Evolutionary conservation across 2,329 filamentous ascomycete species (phyloP), one percentile per base, ranked within the genome.

Genomic region (Verticillium longisporum): DNA sequence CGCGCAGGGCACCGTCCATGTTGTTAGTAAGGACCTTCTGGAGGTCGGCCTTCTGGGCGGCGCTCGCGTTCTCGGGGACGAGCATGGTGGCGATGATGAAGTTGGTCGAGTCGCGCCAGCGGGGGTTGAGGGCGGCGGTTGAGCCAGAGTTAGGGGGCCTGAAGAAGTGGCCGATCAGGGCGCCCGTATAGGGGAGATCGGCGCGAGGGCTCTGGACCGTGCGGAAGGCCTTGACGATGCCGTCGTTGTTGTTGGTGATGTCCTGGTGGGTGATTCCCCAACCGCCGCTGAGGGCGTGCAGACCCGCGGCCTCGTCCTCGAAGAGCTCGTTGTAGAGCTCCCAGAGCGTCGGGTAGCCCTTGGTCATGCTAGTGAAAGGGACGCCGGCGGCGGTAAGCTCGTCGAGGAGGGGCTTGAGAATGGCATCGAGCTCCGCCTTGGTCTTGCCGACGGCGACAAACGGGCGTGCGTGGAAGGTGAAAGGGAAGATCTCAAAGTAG

Each of bases 401-500:
- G 54, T 69, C 67, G 57, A 75, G 68, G 33, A 77, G 66, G 1
- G 75, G 75, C 58, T 70, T 60, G 6, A 78, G 65, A 18, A 76
- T 68, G 3, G 67, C 64, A n/a, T 71, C 61, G 26, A 77, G 67
- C 61, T 78, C 65, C n/a, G 62, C 66, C 0, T 67, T 62, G 0
- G 71, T 75, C 68, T 76, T 73, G 58, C 72, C 71, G 32, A 76
- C 63, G 32, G 70, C 74, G 1, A 77, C 71, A 50, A 74, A 69
- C 4, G 74, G 74, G n/a, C 72, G 70, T n/a, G 77, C 72, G 60
- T 72, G 71, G 15, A 80, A 70, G 37, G 70, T 76, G 6, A 74
- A 71, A 9, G 70, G 68, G 31, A 72, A 71, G 1, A 79, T 68
- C 55, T 77, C 77, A 63, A 78, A 80, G 62, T 78, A 79, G 21